Evolutionary conservation across 202 grass and related monocot genomes (phyloP).

Genomic region (Saccharum hybrid): DNA sequence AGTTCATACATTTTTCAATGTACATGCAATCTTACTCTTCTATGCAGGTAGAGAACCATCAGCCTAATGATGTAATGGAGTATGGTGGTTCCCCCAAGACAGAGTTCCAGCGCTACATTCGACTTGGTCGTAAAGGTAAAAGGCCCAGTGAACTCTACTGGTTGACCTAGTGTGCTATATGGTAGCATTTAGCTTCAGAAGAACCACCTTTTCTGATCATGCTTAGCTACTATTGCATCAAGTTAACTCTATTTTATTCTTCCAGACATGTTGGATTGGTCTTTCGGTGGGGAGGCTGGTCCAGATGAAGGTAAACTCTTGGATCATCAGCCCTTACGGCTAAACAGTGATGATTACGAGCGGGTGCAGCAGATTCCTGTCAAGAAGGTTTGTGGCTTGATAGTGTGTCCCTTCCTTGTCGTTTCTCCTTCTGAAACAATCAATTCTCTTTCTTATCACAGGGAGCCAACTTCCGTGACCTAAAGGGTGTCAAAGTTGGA

Average conservation of each 20-base stretch:
- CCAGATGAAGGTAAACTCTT: slow-evolving; percentile 59
- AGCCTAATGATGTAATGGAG: slow-evolving; percentile 59
- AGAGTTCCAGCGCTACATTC: slow-evolving; percentile 77
- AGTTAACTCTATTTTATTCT: no score
- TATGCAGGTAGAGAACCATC: slow-evolving; percentile 67
- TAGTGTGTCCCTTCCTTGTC: neutral
- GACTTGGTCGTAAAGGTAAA: slow-evolving; percentile 63
- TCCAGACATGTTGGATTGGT: slow-evolving; percentile 65
- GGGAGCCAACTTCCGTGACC: slow-evolving; percentile 86
- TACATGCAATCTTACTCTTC: slow-evolving; percentile 23
- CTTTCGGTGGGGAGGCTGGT: slow-evolving; percentile 42
- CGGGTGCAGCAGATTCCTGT: slow-evolving; percentile 70
- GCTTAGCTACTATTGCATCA: no score
- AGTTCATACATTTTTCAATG: neutral
- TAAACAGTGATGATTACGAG: slow-evolving; percentile 70
- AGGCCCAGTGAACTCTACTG: neutral
- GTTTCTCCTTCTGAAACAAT: neutral
- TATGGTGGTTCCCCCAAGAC: slow-evolving; percentile 48
- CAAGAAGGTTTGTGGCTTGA: slow-evolving; percentile 54
- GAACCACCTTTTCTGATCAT: no score
- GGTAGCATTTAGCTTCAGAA: neutral
- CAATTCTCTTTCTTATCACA: slow-evolving; percentile 20
- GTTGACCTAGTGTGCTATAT: neutral
- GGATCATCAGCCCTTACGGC: slow-evolving; percentile 67
- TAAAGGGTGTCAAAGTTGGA: slow-evolving; percentile 68